A percentile compares a stretch with the other conserved stretches of the same genome.
Evolutionary conservation across 495 filamentous ascomycete genomes (phyloP).

Genomic region (Hypoxylon trugodes): DNA sequence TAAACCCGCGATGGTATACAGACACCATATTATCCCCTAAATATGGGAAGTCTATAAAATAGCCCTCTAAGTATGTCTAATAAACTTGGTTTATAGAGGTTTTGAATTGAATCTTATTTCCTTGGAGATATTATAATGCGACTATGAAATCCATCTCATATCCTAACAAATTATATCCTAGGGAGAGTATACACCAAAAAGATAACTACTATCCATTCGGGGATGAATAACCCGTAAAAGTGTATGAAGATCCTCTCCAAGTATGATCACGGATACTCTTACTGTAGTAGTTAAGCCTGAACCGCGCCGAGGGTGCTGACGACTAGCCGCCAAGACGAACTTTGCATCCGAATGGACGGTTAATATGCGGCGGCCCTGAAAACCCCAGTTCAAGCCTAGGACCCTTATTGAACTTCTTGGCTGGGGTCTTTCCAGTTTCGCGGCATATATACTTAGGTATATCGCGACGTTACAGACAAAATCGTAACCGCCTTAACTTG

Average conservation of each 20-base stretch:
- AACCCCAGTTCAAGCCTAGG: slow-evolving; percentile 21
- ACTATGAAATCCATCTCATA: background rate
- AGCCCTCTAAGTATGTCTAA: too few species aligned
- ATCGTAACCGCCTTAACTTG: slow-evolving; percentile 15
- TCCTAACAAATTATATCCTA: slow-evolving; percentile 2
- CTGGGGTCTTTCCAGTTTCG: slow-evolving; percentile 13
- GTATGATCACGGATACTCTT: background rate
- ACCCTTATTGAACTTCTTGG: slow-evolving; percentile 4
- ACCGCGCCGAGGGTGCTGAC: slow-evolving; percentile 18
- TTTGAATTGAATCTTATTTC: too few species aligned
- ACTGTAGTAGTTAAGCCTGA: slow-evolving; percentile 30
- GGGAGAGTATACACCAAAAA: background rate
- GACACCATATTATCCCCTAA: too few species aligned
- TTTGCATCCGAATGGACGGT: slow-evolving; percentile 40
- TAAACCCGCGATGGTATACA: too few species aligned
- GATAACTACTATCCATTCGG: background rate
- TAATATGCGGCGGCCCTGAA: slow-evolving; percentile 39
- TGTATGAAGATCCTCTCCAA: background rate
- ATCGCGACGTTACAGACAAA: slow-evolving; percentile 22
- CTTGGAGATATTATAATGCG: too few species aligned
- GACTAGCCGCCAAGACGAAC: slow-evolving; percentile 32
- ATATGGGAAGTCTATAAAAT: too few species aligned
- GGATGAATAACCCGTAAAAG: background rate
- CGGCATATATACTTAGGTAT: slow-evolving; percentile 22
- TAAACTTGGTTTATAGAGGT: too few species aligned